Evolutionary conservation across 805 yeast genomes (phyloP).

Genomic region (Lachancea mirantina): DNA sequence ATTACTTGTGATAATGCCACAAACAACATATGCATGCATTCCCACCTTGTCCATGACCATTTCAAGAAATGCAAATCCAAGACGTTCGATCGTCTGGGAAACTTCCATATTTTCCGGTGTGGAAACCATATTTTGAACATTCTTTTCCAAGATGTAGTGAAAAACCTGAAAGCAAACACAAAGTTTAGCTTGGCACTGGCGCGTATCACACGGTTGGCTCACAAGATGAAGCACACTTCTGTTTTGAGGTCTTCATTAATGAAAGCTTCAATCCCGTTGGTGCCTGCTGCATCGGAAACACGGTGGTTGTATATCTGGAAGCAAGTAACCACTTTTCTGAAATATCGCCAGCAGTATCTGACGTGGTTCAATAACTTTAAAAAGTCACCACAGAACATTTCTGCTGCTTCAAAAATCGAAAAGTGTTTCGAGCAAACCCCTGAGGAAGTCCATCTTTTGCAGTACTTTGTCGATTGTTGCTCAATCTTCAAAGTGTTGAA

Average conservation of each 20-base stretch:
- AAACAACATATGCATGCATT: background rate
- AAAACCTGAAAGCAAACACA: background rate
- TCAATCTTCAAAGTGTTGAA: constrained; percentile 1
- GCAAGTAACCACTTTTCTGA: constrained; percentile 4
- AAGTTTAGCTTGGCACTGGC: constrained; percentile 1
- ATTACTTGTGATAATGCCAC: constrained; percentile 6
- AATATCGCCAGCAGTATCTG: constrained; percentile 1
- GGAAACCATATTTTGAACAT: constrained; percentile 4
- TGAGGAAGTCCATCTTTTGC: constrained; percentile 2
- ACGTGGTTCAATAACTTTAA: background rate
- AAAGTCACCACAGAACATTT: background rate
- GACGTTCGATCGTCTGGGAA: background rate
- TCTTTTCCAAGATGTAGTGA: constrained; percentile 2
- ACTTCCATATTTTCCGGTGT: constrained; percentile 1
- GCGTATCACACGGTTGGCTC: constrained; percentile 2
- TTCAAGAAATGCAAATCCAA: background rate
- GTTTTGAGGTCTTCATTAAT: constrained; percentile 2
- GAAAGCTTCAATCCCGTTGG: constrained; percentile 3
- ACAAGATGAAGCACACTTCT: background rate
- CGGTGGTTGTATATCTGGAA: constrained; percentile 7
- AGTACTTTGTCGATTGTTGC: constrained; percentile 7
- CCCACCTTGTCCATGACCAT: constrained; percentile 1
- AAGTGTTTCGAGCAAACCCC: background rate
- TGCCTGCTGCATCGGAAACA: constrained; percentile 6
- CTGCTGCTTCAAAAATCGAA: constrained; percentile 3